A percentile compares a stretch with the other conserved stretches of the same genome.
phyloP scores from a whole-genome alignment of 2,329 filamentous ascomycete species.

The Pseudocercospora crystallina region DNA sequence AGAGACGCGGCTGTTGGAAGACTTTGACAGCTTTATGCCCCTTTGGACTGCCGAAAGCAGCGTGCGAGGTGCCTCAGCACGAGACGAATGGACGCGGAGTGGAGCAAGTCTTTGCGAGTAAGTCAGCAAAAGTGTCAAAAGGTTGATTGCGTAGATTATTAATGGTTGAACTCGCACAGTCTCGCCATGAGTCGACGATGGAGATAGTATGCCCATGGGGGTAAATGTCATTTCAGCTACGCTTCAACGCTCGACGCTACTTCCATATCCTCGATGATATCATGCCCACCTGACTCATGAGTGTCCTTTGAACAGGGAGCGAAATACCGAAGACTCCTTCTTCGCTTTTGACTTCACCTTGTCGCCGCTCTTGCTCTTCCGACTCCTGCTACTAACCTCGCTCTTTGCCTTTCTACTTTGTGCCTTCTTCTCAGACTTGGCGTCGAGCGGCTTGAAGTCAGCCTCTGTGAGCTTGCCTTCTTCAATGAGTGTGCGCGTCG shows the following conservation, averaged over 20 bases:
- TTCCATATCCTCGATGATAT: no score
- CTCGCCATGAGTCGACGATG: constrained; percentile 25
- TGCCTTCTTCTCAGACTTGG: constrained; percentile 38
- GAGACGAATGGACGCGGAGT: constrained; percentile 4
- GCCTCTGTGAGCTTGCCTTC: constrained; percentile 48
- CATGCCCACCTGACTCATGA: background rate
- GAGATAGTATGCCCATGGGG: constrained; percentile 1
- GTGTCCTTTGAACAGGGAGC: constrained; percentile 41
- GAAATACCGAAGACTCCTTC: constrained; percentile 45
- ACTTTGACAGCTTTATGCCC: constrained; percentile 24
- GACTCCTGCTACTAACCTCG: constrained; percentile 20
- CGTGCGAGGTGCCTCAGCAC: constrained; percentile 12
- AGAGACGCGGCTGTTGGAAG: constrained; percentile 23
- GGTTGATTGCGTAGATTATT: no score
- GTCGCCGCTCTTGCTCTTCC: constrained; percentile 19
- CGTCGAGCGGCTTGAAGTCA: constrained; percentile 41
- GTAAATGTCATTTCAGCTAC: no score
- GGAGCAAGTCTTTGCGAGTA: constrained; percentile 16
- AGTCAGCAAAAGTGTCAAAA: no score
- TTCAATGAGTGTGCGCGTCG: constrained; percentile 46
- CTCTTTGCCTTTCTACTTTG: constrained; percentile 32
- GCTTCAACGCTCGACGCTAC: no score
- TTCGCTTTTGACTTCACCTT: constrained; percentile 29
- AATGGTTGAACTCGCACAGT: background rate
- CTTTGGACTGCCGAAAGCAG: constrained; percentile 24